Base-by-base conservation (phyloP, 441 rosid genomes). In the Francoa sonchifolia region DNA sequence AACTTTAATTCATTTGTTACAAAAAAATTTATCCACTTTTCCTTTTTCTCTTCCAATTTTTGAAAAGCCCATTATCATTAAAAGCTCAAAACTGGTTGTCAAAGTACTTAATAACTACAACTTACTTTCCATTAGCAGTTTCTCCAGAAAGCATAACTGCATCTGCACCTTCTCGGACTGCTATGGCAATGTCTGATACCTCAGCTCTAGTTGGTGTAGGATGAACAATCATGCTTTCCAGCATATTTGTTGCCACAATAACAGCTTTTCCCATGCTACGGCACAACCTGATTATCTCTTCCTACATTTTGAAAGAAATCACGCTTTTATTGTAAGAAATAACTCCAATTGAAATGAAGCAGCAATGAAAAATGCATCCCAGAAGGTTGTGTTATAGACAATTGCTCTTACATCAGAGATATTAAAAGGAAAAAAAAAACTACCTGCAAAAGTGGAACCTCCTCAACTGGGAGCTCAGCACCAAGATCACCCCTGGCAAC, bases 401-500 rank as follows among this genome's bases (percentile, higher is more conserved):
- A n/a, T n/a, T n/a, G n/a, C n/a, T n/a, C n/a, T n/a, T n/a, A n/a
- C n/a, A n/a, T n/a, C n/a, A n/a, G n/a, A n/a, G n/a, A n/a, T n/a
- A n/a, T n/a, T n/a, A n/a, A n/a, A n/a, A n/a, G n/a, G n/a, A n/a
- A 43, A 37, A 49, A 66, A 42, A 8, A 35, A 47, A 43, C 28
- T 66, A 86, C 96, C 93, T 90, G 99, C 58, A 90, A 67, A 59
- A 78, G 72, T 18, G 98, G 96, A 38, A 82, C 96, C 72, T 90
- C 98, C 75, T 82, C 93, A 51, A 85, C 78, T 14, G 98, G 98
- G 59, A 85, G 95, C 77, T 90, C 95, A 44, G 98, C 96, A 56
- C 98, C 98, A 49, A 90, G 96, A 72, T 88, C 97, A 61, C 97
- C 97, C 73, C 97, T 76, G 42, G 95, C 97, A 56, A 88, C 95